Base-by-base conservation (phyloP, 2,329 filamentous ascomycete genomes). In the Torrubiellomyces zombiae region DNA sequence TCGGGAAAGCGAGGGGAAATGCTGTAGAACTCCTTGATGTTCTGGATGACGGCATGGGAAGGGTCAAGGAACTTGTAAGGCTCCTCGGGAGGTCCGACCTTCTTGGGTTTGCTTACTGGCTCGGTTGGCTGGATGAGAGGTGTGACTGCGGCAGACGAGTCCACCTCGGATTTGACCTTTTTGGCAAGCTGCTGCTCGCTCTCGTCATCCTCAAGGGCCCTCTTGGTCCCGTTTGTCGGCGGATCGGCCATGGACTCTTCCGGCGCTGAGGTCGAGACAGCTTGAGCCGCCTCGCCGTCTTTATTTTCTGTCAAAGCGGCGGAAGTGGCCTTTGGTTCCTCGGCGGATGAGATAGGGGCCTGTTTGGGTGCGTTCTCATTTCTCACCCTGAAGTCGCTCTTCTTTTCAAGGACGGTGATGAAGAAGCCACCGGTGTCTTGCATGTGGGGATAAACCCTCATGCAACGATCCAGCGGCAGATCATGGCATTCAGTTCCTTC, bases 371-470 rank as follows among this genome's bases (percentile, higher is more conserved):
- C 58, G 4, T 66, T 63, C 49, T 89, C 79, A 13, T 74, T 73
- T 48, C 67, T 78, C 7, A 74, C 76, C 46, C 67, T 77, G 47
- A 92, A 83, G 36, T 94, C 89, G 14, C 70, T 67, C 47, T 75
- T 75, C 63, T 98, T 98, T 58, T 94, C 79, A 11, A 98, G 56
- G 1, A 94, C 85, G 1, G 83, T 77, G 45, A 98, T 94, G 57
- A 98, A 98, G 63, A 98, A 98, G 13, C 78, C 86, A 28, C 89
- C 89, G 3, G 89, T 98, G 41, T 98, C 83, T 52, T 98, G 89
- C 44, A 83, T 66, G 50, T 98, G 89, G 17, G 85, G 80, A 48
- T 95, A 98, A 6, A 98, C 74, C 33, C 89, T 70, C 65, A 95
- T 85, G 52, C 86, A 94, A 31, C 78, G 70, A 41, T 94, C 80